Conservation (phyloP, 495 filamentous ascomycete genomes). For the Aspergillus cristatus region DNA sequence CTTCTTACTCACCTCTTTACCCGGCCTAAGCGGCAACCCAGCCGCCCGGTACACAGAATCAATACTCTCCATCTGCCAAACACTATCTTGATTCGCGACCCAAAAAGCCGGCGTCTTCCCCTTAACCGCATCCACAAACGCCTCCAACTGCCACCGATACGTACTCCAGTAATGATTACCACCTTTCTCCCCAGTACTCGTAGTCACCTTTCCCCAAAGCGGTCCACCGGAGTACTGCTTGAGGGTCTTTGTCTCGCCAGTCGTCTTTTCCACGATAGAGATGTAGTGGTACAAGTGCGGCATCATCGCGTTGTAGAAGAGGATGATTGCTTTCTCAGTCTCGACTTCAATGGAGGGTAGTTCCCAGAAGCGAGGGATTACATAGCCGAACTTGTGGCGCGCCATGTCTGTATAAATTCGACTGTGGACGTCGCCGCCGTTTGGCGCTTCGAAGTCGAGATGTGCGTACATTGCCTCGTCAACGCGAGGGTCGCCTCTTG, state of each 20-base stretch:
- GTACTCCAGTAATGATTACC: conserved; percentile 42
- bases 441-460: conserved; percentile 13
- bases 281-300: conserved; percentile 33
- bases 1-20: neutral
- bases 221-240: conserved; percentile 31
- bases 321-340: conserved; percentile 25
- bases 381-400: conserved; percentile 6
- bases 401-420: conserved; percentile 21
- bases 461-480: conserved; percentile 24
- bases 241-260: conserved; percentile 22
- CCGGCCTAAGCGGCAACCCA: neutral
- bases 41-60: conserved; percentile 37
- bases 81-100: conserved; percentile 38
- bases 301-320: conserved; percentile 27
- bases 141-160: conserved; percentile 45
- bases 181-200: conserved; percentile 12
- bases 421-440: conserved; percentile 9
- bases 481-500: conserved; percentile 15
- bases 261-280: conserved; percentile 20
- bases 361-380: conserved; percentile 28
- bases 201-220: conserved; percentile 12
- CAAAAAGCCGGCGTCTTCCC: conserved; percentile 32
- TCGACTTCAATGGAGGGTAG: conserved; percentile 20
- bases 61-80: conserved; percentile 41
- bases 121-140: conserved; percentile 42